phyloP scores from a whole-genome alignment of 2,329 filamentous ascomycete species.

The Arthrinium puccinioides region DNA sequence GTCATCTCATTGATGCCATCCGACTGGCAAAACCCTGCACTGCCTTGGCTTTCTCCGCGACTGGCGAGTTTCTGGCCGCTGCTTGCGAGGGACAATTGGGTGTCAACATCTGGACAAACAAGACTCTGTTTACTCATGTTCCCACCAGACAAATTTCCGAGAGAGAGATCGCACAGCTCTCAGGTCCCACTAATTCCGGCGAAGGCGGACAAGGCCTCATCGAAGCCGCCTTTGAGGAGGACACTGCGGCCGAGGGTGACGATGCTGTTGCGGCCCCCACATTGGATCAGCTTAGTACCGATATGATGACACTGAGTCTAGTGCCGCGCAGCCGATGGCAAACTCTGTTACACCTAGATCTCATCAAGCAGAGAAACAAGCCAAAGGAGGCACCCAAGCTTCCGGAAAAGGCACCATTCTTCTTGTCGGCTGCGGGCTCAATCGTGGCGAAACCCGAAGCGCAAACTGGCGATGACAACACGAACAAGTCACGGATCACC shows the following conservation, averaged over 20 bases:
- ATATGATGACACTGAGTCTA: constrained; percentile 82
- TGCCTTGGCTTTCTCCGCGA: constrained; percentile 78
- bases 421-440: constrained; percentile 57
- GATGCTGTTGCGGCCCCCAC: constrained; percentile 46
- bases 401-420: constrained; percentile 93
- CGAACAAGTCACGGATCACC: constrained; percentile 54
- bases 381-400: constrained; percentile 85
- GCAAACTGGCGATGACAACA: constrained; percentile 17
- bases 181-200: constrained; percentile 69
- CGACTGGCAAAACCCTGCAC: constrained; percentile 72
- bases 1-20: constrained; percentile 90
- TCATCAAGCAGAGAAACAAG: constrained; percentile 90
- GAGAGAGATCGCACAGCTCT: constrained; percentile 58
- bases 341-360: constrained; percentile 83
- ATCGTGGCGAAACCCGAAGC: constrained; percentile 14
- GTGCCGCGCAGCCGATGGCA: constrained; percentile 92
- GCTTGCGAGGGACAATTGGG: constrained; percentile 76
- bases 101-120: constrained; percentile 95
- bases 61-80: constrained; percentile 91
- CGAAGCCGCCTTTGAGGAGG: constrained; percentile 64
- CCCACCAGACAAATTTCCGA: constrained; percentile 81
- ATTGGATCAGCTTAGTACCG: constrained; percentile 70
- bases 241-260: constrained; percentile 40
- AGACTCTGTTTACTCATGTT: constrained; percentile 81
- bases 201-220: constrained; percentile 72